Conservation (phyloP, 495 filamentous ascomycete species). For the Cudoniella acicularis region DNA sequence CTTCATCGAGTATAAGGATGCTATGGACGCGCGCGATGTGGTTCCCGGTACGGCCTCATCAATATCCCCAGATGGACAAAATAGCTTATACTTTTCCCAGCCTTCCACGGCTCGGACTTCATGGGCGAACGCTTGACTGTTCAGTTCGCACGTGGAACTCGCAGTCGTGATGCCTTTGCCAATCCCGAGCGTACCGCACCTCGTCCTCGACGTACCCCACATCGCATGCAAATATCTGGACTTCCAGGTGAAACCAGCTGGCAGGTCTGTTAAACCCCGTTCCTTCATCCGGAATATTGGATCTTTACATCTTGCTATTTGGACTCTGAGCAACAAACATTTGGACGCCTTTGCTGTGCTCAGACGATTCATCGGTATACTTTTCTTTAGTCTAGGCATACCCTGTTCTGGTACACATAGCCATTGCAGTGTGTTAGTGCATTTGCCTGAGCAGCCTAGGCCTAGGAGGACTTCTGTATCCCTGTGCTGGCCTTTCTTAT, state of each 20-base stretch:
- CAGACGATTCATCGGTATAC: slow-evolving; percentile 21
- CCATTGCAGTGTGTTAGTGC: slow-evolving; percentile 26
- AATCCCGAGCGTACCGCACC: slow-evolving; percentile 75
- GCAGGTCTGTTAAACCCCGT: slow-evolving; percentile 93
- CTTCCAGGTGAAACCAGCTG: slow-evolving; percentile 98
- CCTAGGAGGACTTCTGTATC: slow-evolving; percentile 27
- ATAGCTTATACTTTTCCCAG: slow-evolving; percentile 29
- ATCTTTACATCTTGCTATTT: slow-evolving; percentile 26
- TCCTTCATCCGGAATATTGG: slow-evolving; percentile 46
- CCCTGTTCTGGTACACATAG: slow-evolving; percentile 18
- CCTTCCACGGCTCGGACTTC: slow-evolving; percentile 82
- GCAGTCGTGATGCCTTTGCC: slow-evolving; percentile 74
- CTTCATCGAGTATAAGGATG: slow-evolving; percentile 98
- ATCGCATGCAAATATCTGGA: slow-evolving; percentile 95
- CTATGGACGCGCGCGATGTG: slow-evolving; percentile 93
- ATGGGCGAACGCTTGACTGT: slow-evolving; percentile 96
- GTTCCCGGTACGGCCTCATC: slow-evolving; percentile 73
- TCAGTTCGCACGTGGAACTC: slow-evolving; percentile 93
- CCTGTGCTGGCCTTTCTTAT: slow-evolving; percentile 31
- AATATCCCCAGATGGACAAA: slow-evolving; percentile 16
- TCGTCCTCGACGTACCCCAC: slow-evolving; percentile 88
- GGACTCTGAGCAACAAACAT: slow-evolving; percentile 25
- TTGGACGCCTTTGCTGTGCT: slow-evolving; percentile 27
- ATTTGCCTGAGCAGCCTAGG: slow-evolving; percentile 29
- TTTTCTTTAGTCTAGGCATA: slow-evolving; percentile 32